Evolutionary conservation across 495 filamentous ascomycete genomes (phyloP).

Genomic region (Margaritispora aquatica): DNA sequence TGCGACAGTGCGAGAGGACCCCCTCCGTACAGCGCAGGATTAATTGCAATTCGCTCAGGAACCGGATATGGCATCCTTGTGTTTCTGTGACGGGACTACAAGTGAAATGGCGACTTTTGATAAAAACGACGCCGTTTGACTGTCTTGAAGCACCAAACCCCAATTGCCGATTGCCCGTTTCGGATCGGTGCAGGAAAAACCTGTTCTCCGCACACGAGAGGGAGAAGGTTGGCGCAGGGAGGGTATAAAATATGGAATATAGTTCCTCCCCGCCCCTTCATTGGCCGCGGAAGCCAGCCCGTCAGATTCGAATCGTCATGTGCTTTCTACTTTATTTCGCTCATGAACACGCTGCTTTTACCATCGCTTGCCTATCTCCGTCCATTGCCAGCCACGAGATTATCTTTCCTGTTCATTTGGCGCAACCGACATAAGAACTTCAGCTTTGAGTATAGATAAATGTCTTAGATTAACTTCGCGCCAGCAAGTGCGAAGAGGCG

Average conservation of each 20-base stretch:
- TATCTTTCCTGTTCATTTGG: neutral
- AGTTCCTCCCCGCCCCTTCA: neutral
- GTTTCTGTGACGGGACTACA: too few relatives aligned
- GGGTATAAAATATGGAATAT: neutral
- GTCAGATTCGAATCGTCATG: neutral
- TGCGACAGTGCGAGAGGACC: neutral
- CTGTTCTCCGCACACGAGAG: neutral
- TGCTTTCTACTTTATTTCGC: neutral
- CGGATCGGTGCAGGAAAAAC: neutral
- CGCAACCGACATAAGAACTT: neutral
- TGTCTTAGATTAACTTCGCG: neutral
- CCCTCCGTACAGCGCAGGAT: neutral
- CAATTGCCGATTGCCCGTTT: neutral
- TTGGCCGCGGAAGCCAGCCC: neutral
- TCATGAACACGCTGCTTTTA: neutral
- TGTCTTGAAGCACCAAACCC: too few relatives aligned
- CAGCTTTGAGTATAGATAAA: neutral
- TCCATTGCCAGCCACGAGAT: neutral
- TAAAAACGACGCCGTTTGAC: too few relatives aligned
- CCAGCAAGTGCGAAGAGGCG: neutral
- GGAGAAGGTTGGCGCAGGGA: neutral
- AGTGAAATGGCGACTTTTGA: too few relatives aligned
- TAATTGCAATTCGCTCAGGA: too few relatives aligned
- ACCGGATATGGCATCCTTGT: too few relatives aligned
- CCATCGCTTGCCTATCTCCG: neutral